Percentiles rank a stretch among this genome's conserved stretches.
phyloP scores from a whole-genome alignment of 257 asterid species.

The Anisodus tanguticus region DNA sequence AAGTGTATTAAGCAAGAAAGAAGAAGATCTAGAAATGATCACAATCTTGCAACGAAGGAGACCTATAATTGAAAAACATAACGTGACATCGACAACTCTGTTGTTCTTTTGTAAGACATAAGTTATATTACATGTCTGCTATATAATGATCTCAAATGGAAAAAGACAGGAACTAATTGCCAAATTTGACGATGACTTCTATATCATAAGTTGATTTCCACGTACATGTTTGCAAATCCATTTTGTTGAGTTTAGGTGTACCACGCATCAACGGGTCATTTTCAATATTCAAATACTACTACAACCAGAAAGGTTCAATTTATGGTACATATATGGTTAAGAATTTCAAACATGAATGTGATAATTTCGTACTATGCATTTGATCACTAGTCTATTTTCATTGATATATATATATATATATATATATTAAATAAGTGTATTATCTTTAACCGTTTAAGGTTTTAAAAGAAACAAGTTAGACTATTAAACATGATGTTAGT shows the following conservation, averaged over 20 bases:
- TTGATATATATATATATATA: neutral
- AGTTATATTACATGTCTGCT: neutral
- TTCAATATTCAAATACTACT: neutral
- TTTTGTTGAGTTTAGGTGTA: slow-evolving; percentile 2
- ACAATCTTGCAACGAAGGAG: slow-evolving; percentile 5
- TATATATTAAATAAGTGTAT: too few species aligned
- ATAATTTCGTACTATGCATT: neutral
- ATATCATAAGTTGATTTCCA: slow-evolving; percentile 18
- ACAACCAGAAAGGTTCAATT: neutral
- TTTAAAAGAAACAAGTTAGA: too few species aligned
- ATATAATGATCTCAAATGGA: neutral
- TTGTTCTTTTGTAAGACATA: neutral
- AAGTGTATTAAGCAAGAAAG: neutral
- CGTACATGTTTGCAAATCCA: neutral
- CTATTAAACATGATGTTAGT: neutral
- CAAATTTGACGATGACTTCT: neutral
- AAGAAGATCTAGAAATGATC: neutral
- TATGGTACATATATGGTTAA: neutral
- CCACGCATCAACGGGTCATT: neutral
- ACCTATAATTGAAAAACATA: neutral
- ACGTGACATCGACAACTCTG: neutral
- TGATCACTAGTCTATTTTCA: neutral
- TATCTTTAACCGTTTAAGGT: too few species aligned
- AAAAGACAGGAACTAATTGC: neutral
- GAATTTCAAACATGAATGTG: neutral